phyloP scores from a whole-genome alignment of 225 moss, liverwort and hornwort species.

The Straminergon stramineum region DNA sequence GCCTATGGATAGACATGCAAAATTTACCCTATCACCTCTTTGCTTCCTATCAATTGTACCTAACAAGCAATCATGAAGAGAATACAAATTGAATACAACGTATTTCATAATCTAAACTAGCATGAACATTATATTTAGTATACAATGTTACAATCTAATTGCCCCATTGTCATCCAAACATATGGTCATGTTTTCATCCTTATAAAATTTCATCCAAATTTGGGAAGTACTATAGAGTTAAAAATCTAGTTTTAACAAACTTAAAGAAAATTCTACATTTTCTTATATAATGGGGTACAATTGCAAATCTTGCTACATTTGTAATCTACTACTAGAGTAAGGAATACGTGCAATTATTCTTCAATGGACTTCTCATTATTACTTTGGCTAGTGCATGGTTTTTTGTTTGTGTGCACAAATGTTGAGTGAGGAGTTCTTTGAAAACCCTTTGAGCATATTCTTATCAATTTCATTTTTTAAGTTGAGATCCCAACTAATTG shows the following conservation, averaged over 20 bases:
- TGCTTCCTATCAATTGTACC: not conserved
- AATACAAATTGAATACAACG: not conserved
- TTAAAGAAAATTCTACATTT: not conserved
- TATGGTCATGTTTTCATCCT: not conserved
- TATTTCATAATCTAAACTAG: not conserved
- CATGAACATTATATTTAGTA: too few species aligned
- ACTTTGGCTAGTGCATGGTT: too few species aligned
- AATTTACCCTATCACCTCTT: not conserved
- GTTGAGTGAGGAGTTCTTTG: not conserved
- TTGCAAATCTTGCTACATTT: not conserved
- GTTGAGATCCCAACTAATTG: not conserved
- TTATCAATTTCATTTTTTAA: not conserved
- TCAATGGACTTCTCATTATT: too few species aligned
- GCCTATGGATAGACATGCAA: not conserved
- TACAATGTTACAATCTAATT: accelerated
- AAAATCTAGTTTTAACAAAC: not conserved
- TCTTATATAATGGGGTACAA: not conserved
- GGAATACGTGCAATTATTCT: not conserved
- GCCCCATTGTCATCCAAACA: accelerated
- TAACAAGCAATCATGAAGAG: not conserved
- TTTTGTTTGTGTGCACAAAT: not conserved
- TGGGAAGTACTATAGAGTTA: accelerated
- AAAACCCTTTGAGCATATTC: not conserved
- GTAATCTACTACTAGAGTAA: not conserved
- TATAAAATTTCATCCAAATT: not conserved